Percentiles rank a stretch among this genome's conserved stretches.
Evolutionary conservation across 345 rosid genomes (phyloP).

Genomic region (Xanthoceras sorbifolium): DNA sequence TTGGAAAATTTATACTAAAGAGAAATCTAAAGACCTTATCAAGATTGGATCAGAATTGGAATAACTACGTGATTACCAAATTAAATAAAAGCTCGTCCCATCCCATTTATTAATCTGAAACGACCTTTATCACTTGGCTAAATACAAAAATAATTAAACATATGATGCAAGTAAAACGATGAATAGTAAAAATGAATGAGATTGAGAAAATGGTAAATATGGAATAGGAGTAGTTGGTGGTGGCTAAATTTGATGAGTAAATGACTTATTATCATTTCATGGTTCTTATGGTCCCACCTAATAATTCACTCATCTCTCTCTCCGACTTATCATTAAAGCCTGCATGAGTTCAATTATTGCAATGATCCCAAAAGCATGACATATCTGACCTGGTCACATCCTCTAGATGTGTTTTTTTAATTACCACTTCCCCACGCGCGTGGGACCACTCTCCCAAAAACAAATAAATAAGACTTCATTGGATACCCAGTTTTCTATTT

Average conservation of each 20-base stretch:
- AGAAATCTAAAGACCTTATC: no score
- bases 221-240: not conserved
- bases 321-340: conserved; percentile 59
- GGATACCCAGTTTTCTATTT: conserved; percentile 31
- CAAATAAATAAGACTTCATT: conserved; percentile 20
- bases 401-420: conserved; percentile 28
- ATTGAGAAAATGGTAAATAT: no score
- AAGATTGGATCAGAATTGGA: no score
- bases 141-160: no score
- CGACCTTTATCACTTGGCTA: no score
- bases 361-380: conserved; percentile 97
- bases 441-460: conserved; percentile 3
- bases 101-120: no score
- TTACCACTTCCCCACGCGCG: conserved; percentile 41
- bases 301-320: conserved; percentile 29
- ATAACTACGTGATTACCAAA: not conserved
- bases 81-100: not conserved
- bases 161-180: no score
- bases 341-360: conserved; percentile 97
- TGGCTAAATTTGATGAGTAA: no score
- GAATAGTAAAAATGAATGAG: no score
- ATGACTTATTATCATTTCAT: not conserved
- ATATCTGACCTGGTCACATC: conserved; percentile 59
- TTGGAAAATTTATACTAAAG: no score
- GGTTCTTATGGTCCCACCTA: conserved; percentile 6